phyloP scores from a whole-genome alignment of 208 protist genomes.

The Acanthamoeba castellanii region DNA sequence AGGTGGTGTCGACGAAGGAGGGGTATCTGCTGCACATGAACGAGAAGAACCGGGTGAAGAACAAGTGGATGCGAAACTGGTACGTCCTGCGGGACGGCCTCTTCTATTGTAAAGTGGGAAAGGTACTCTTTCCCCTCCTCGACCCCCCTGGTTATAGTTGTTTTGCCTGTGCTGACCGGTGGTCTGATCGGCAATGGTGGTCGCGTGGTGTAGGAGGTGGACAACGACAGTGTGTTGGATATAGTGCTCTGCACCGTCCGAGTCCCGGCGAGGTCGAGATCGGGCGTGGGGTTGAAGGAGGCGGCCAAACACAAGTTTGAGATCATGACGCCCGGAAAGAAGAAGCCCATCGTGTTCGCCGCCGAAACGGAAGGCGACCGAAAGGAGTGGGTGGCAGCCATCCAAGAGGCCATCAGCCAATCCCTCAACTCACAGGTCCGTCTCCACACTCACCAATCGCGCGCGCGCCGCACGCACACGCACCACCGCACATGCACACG shows the following conservation, averaged over 20 bases:
- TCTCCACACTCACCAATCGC: background rate
- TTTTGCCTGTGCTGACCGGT: too few species aligned
- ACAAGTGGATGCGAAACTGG: constrained; percentile 55
- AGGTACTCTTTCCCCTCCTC: background rate
- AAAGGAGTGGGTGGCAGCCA: constrained; percentile 35
- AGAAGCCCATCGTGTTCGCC: constrained; percentile 38
- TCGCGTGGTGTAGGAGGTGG: constrained; percentile 7
- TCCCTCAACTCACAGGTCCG: constrained; percentile 36
- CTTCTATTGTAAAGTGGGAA: constrained; percentile 68
- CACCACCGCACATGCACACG: too few species aligned
- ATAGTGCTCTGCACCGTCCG: constrained; percentile 42
- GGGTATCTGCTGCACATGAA: constrained; percentile 39
- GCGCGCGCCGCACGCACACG: too few species aligned
- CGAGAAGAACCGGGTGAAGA: constrained; percentile 23
- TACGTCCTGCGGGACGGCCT: constrained; percentile 63
- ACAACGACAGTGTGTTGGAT: constrained; percentile 64
- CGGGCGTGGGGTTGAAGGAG: constrained; percentile 1
- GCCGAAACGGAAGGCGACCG: constrained; percentile 38
- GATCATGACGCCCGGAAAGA: constrained; percentile 57
- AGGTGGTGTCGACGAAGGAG: constrained; percentile 22
- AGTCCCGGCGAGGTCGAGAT: background rate
- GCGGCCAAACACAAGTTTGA: constrained; percentile 38
- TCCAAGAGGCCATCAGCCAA: constrained; percentile 55
- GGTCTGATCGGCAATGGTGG: background rate
- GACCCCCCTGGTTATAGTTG: background rate